Evolutionary conservation across 371 early-diverging fungal genomes (phyloP).

Genomic region (Chytridiales sp.): DNA sequence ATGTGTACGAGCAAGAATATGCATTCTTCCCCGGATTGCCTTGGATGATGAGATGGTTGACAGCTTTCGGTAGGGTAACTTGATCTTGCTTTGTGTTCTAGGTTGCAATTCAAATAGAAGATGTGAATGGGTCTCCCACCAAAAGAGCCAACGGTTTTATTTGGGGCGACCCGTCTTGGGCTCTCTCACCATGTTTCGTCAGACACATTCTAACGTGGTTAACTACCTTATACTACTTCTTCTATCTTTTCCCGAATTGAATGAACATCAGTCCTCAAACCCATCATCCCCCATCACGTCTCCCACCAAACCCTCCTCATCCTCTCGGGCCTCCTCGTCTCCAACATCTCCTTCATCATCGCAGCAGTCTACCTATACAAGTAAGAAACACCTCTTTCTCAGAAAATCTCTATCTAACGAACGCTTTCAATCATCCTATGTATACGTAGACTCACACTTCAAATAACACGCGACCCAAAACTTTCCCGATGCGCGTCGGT

Average conservation of each 20-base stretch:
- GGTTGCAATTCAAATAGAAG: no score
- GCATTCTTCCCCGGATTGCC: slow-evolving; percentile 93
- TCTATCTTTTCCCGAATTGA: neutral
- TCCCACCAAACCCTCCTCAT: slow-evolving; percentile 25
- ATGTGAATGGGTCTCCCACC: no score
- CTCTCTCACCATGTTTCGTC: neutral
- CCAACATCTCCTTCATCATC: slow-evolving; percentile 73
- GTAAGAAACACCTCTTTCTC: slow-evolving; percentile 29
- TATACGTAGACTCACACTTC: slow-evolving; percentile 18
- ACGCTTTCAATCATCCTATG: no score
- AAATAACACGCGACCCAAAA: slow-evolving; percentile 12
- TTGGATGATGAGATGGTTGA: slow-evolving; percentile 51
- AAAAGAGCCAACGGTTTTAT: no score
- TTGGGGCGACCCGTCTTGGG: neutral
- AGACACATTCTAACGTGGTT: no score
- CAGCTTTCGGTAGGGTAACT: slow-evolving; percentile 17
- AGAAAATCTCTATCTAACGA: neutral
- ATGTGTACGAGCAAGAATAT: slow-evolving; percentile 83
- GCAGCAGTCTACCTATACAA: slow-evolving; percentile 74
- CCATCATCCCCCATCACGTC: neutral
- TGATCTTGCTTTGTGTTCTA: no score
- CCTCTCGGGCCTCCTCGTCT: slow-evolving; percentile 66
- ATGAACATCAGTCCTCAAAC: neutral
- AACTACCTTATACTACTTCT: neutral
- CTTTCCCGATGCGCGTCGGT: slow-evolving; percentile 68